Percentiles rank a stretch among this genome's conserved stretches.
phyloP scores from a whole-genome alignment of 768 basidiomycete species.

The Tricholoma furcatifolium region DNA sequence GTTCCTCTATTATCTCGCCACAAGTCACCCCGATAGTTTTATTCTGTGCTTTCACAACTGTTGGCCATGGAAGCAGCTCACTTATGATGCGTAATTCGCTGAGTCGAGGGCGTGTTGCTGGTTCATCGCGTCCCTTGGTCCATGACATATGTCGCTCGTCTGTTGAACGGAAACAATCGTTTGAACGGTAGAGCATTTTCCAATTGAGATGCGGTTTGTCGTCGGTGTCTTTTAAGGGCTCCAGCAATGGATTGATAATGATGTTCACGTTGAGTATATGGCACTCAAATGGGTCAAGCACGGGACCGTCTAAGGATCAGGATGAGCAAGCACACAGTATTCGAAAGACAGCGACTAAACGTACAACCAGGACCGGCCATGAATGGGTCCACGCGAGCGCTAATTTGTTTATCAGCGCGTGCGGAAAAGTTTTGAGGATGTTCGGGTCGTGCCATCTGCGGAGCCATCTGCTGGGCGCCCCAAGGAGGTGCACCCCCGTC shows the following conservation, averaged over 20 bases:
- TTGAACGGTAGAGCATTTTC: conserved; percentile 72
- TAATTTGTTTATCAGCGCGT: background rate
- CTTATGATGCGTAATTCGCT: conserved; percentile 53
- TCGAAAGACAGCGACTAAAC: conserved; percentile 3
- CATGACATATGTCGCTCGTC: conserved; percentile 63
- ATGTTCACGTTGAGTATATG: conserved; percentile 49
- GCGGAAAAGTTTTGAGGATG: background rate
- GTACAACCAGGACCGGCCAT: conserved; percentile 20
- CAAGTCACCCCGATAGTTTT: conserved; percentile 59
- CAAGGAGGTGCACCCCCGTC: background rate
- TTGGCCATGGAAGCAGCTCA: conserved; percentile 52
- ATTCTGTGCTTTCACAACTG: conserved; percentile 45
- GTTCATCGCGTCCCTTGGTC: conserved; percentile 60
- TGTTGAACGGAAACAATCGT: conserved; percentile 59
- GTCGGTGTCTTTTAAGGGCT: conserved; percentile 39
- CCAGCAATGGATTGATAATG: conserved; percentile 61
- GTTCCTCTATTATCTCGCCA: conserved; percentile 58
- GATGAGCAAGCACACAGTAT: background rate
- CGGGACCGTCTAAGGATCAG: conserved; percentile 57
- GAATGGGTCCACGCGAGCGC: conserved; percentile 18
- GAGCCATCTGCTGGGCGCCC: conserved; percentile 1
- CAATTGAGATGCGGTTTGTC: conserved; percentile 58
- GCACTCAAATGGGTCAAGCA: conserved; percentile 59
- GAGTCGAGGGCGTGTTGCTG: conserved; percentile 66
- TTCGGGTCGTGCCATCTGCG: background rate